Evolutionary conservation across 495 filamentous ascomycete species (phyloP), one percentile per base, ranked within the genome.

Genomic region (Xylaria intraflava): DNA sequence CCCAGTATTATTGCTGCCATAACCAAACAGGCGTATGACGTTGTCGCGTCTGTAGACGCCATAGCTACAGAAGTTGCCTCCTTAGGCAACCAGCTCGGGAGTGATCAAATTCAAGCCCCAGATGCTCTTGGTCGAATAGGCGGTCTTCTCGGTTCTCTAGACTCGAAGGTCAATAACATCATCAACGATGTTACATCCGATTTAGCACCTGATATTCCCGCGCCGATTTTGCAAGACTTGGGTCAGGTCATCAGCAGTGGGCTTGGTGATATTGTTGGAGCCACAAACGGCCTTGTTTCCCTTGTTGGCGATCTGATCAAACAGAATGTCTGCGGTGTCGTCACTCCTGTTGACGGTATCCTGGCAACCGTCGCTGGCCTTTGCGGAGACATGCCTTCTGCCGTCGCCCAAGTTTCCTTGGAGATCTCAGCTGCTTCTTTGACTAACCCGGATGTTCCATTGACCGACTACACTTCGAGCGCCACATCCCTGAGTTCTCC

Each of bases 311-410:
- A 56, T 9, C 26, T 55, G 2, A 27, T 53, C 7, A 47, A 63
- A 20, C 41, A 55, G 11, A 48, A 57, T 54, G n/a, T 55, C 39
- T 61, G 60, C 40, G 51, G 46, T 12, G 38, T 54, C 11, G 33
- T 53, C n/a, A 57, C 46, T 14, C n/a, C 39, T 31, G 40, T 62
- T 23, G 44, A 63, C 36, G 60, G 55, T 20, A 38, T 56, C 9
- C 45, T 57, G 29, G 50, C 41, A 10, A 61, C 55, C 0, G 46
- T 64, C 49, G 48, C 43, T 27, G 56, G 51, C 11, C 24, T 60
- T 6, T 63, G 60, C 23, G 54, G 40, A 22, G 35, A 54, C 10
- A 57, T 50, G 24, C 36, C 52, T 40, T 47, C 52, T 38, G 47
- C 47, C 2, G 30, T 53, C 16, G 36, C 42, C 26, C 43, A 51